Evolutionary conservation across 169 alveolate species (phyloP).

Genomic region (Plasmodium vinckei): DNA sequence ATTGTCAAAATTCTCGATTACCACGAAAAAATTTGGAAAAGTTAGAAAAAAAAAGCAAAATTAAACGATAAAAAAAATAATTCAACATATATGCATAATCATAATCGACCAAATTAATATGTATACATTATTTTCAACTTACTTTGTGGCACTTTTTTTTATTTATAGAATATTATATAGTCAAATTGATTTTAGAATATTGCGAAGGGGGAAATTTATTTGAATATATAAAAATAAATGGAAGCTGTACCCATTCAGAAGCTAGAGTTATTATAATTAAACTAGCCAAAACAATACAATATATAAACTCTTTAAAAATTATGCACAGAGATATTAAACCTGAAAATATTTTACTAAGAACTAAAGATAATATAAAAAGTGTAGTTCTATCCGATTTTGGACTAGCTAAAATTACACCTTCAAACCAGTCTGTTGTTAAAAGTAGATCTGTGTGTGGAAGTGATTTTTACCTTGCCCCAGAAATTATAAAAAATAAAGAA

Average conservation of each 20-base stretch:
- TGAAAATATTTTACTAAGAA: slow-evolving; percentile 87
- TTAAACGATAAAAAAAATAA: too few species aligned
- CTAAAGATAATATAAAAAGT: slow-evolving; percentile 80
- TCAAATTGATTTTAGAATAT: slow-evolving; percentile 50
- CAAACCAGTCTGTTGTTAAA: slow-evolving; percentile 80
- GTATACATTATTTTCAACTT: background rate
- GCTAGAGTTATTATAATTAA: slow-evolving; percentile 61
- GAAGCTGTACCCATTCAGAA: slow-evolving; percentile 66
- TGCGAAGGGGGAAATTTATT: slow-evolving; percentile 71
- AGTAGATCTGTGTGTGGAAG: slow-evolving; percentile 89
- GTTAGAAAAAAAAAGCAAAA: slow-evolving; percentile 19
- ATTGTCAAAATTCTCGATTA: slow-evolving; percentile 71
- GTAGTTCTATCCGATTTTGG: slow-evolving; percentile 88
- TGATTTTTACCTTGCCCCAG: slow-evolving; percentile 90
- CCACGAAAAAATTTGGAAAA: slow-evolving; percentile 74
- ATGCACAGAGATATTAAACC: slow-evolving; percentile 90
- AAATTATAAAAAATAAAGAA: slow-evolving; percentile 88
- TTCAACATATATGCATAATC: background rate
- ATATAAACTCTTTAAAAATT: slow-evolving; percentile 57
- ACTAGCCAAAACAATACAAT: slow-evolving; percentile 53
- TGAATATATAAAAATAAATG: slow-evolving; percentile 62
- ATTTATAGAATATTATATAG: slow-evolving; percentile 50
- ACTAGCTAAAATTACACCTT: slow-evolving; percentile 87
- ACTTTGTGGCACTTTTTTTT: background rate
- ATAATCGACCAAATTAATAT: background rate